Percentiles rank a stretch among this genome's conserved stretches.
These are phyloP conservation scores for Populus ilicifolia DNA, from an alignment of 345 rosid species.

Conservation along the genomic window DNA sequence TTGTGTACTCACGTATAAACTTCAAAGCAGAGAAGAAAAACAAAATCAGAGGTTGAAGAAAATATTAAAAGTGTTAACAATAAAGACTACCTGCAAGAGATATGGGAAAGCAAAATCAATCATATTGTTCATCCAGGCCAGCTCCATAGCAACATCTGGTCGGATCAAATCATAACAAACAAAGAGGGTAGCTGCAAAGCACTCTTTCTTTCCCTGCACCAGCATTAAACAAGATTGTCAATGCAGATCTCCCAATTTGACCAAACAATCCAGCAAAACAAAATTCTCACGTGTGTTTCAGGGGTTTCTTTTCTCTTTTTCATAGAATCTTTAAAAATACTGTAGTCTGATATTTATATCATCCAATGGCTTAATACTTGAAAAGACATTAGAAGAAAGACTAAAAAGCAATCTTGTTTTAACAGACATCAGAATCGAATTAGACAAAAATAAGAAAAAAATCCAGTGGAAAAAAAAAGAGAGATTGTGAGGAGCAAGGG, in stretches of 20 bases:
- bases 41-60: not conserved
- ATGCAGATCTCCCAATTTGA: not conserved
- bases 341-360: not conserved
- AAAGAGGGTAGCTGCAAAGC: slow-evolving; percentile 86
- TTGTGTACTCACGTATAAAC: slow-evolving; percentile 71
- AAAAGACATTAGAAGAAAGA: not conserved
- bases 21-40: slow-evolving; percentile 14
- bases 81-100: slow-evolving; percentile 18
- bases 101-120: slow-evolving; percentile 86
- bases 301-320: too few relatives aligned
- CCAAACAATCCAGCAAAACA: not conserved
- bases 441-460: not conserved
- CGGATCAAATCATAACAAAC: slow-evolving; percentile 83
- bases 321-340: not conserved
- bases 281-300: not conserved
- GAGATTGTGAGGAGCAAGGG: not conserved
- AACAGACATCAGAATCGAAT: not conserved
- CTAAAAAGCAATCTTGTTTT: not conserved
- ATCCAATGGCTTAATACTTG: not conserved
- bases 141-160: slow-evolving; percentile 77
- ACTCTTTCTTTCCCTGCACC: slow-evolving; percentile 69
- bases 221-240: slow-evolving; percentile 3
- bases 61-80: not conserved
- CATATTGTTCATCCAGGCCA: slow-evolving; percentile 88
- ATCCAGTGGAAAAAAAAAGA: not conserved